A percentile compares a stretch with the other conserved stretches of the same genome.
These are phyloP conservation scores for Colletotrichum australisinense DNA, from an alignment of 2,329 filamentous ascomycete species.

Conservation along the genomic window DNA sequence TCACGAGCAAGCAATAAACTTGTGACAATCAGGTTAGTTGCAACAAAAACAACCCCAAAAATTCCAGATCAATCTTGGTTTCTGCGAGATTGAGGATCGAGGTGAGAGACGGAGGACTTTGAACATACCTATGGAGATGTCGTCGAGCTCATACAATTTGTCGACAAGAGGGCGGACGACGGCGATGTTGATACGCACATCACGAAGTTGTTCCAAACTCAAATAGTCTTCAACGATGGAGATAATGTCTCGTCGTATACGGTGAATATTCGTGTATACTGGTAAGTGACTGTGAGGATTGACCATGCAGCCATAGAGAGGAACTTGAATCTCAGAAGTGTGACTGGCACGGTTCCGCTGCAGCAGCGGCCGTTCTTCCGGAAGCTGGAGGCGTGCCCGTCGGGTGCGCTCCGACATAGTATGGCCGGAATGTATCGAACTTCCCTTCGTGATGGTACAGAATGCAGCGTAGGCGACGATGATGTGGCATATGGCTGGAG, in stretches of 20 bases:
- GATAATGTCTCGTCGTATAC: slow-evolving; percentile 72
- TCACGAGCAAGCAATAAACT: slow-evolving; percentile 88
- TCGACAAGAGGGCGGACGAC: slow-evolving; percentile 87
- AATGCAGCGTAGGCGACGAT: not conserved
- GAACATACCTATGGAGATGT: slow-evolving; percentile 77
- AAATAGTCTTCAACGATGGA: slow-evolving; percentile 72
- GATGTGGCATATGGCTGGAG: slow-evolving; percentile 2
- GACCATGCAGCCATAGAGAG: slow-evolving; percentile 64
- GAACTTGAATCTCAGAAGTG: slow-evolving; percentile 48
- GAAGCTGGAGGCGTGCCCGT: slow-evolving; percentile 33
- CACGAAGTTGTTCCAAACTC: slow-evolving; percentile 80
- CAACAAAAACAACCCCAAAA: not conserved
- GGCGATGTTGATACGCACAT: slow-evolving; percentile 83
- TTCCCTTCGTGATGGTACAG: not conserved
- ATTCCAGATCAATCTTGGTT: not conserved
- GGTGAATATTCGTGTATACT: slow-evolving; percentile 83
- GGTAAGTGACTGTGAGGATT: slow-evolving; percentile 73
- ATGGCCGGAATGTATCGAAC: slow-evolving; percentile 16
- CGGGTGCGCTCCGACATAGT: slow-evolving; percentile 38
- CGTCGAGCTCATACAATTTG: slow-evolving; percentile 81
- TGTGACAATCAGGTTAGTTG: slow-evolving; percentile 20
- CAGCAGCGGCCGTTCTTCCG: slow-evolving; percentile 48
- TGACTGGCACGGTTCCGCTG: slow-evolving; percentile 49
- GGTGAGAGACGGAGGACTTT: slow-evolving; percentile 7
- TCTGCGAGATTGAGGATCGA: not conserved